Evolutionary conservation across 176 grass and related monocot genomes (phyloP), one percentile per base, ranked within the genome.

Genomic region (Cenchrus americanus): DNA sequence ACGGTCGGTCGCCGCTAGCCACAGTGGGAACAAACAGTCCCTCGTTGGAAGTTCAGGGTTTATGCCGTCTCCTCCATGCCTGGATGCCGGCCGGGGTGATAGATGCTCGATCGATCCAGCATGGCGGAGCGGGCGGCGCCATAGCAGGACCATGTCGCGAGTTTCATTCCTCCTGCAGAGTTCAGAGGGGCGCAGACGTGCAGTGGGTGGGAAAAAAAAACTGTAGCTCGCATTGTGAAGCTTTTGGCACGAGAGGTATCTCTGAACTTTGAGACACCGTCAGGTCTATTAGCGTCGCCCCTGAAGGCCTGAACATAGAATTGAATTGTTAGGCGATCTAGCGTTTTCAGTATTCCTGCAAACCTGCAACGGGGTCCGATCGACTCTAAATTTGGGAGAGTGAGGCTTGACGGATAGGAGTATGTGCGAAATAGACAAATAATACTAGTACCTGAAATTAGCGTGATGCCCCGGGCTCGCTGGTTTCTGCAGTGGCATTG

Each of bases 31-130:
- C 78, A 80, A 27, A 14, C 78, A 80, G 78, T 80, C 30, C 41
- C 49, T 14, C 51, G 64, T 43, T 57, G 64, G 64, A 26, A 57
- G 32, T 43, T 69, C 64, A 69, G 78, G 50, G 27, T 69, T 80
- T 55, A 41, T 42, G 27, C 78, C 12, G 13, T 9, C 1, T 22
- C 14, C 78, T 26, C 78, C 78, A 80, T 43, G 49, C 64, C 30
- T 23, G 21, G 15, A 2, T 66, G 77, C 60, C 42, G 43, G 34
- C 30, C 34, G 52, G 27, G 60, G 23, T 60, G 57, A 13, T 3
- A 37, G 43, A 49, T 18, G 65, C 43, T 44, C 17, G 34, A 37
- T 68, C 41, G 71, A 50, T 73, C 24, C 70, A 23, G 70, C 70
- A 75, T 18, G 49, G 27, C 72, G 15, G 72, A 75, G 27, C 12